Conservation (phyloP, 148 eudicot genomes). For the Vaccinium darrowii region DNA sequence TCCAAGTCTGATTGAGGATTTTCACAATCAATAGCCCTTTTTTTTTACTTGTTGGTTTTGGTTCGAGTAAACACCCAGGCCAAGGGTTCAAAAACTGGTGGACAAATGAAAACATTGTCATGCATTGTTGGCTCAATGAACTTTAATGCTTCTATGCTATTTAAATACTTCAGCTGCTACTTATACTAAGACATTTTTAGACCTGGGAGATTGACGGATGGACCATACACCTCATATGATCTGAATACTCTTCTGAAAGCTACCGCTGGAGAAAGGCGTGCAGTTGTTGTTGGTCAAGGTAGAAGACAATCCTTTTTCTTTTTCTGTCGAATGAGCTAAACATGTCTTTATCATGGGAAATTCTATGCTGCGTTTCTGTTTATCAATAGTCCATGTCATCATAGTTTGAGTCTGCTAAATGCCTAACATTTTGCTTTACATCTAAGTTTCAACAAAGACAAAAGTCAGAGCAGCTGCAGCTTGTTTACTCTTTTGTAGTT, state of each 20-base stretch:
- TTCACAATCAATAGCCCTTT: background rate
- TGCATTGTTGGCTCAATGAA: background rate
- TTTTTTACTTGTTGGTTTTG: background rate
- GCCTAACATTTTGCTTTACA: background rate
- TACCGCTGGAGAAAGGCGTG: conserved; percentile 95
- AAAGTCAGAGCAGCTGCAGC: background rate
- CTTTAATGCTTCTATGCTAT: background rate
- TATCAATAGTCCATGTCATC: background rate
- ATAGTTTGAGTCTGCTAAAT: background rate
- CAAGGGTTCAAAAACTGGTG: background rate
- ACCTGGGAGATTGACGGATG: conserved; percentile 93
- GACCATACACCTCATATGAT: conserved; percentile 98
- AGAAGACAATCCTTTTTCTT: conserved; percentile 6
- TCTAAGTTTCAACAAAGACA: background rate
- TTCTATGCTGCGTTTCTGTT: too few relatives aligned
- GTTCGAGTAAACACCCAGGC: background rate
- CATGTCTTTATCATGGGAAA: background rate
- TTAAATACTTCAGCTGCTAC: background rate
- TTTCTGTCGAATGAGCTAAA: background rate
- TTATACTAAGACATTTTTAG: conserved; percentile 30
- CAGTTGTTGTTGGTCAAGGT: conserved; percentile 91
- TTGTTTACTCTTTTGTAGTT: background rate
- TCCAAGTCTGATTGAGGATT: too few relatives aligned
- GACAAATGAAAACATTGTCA: background rate
- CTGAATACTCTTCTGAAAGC: conserved; percentile 89